Conservation (phyloP, 306 rosid species). For the Pueraria montana region DNA sequence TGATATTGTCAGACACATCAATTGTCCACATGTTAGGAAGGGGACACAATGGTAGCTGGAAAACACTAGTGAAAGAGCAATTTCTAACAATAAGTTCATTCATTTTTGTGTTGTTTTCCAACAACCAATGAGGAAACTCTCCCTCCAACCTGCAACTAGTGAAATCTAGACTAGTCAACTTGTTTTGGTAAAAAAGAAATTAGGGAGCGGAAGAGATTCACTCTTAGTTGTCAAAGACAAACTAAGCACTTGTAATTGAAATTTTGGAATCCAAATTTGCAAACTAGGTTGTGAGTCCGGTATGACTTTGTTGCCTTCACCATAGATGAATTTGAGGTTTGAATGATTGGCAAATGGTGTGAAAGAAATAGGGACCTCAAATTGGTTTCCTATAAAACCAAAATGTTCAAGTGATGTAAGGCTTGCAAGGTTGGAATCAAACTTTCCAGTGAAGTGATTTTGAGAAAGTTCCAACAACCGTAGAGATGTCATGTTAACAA, state of each 20-base stretch:
- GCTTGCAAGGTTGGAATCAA: not conserved
- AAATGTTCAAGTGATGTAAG: conserved; percentile 36
- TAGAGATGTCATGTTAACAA: conserved; percentile 31
- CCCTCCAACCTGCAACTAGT: not conserved
- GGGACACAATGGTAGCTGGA: not conserved
- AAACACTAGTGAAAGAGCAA: not conserved
- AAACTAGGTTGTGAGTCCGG: not conserved
- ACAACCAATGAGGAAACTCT: not conserved
- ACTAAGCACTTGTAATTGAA: not conserved
- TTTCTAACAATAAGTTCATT: not conserved
- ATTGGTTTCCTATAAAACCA: conserved; percentile 12
- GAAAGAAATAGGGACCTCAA: conserved; percentile 33
- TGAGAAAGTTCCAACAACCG: not conserved
- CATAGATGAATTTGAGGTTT: not conserved
- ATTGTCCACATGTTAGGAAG: rapidly evolving
- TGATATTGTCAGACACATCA: conserved; percentile 3
- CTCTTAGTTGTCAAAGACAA: not conserved
- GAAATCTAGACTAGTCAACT: not conserved
- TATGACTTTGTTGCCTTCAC: not conserved
- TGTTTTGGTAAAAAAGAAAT: conserved; percentile 6
- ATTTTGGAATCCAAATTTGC: conserved; percentile 11
- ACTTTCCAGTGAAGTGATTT: not conserved
- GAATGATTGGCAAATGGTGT: conserved; percentile 24
- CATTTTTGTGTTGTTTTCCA: conserved; percentile 4
- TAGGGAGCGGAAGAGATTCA: not conserved